A percentile compares a stretch with the other conserved stretches of the same genome.
These are phyloP conservation scores for Fusarium vanettenii DNA, from an alignment of 2,329 filamentous ascomycete genomes.

Conservation along the genomic window DNA sequence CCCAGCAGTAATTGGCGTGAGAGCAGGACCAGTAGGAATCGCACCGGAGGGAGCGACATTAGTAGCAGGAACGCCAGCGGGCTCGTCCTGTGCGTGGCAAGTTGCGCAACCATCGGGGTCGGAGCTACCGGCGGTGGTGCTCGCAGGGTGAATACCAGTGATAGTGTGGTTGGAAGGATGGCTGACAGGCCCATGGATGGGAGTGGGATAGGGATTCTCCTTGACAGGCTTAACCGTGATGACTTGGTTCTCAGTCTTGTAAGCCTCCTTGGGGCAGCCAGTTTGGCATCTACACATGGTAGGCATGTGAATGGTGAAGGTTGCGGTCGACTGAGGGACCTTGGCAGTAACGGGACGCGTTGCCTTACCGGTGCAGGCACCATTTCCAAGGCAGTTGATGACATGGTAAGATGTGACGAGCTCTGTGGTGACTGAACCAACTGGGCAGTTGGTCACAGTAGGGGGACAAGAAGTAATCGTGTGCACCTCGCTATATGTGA, in stretches of 20 bases:
- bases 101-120: not conserved
- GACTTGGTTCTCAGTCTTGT: not conserved
- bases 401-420: conserved; percentile 45
- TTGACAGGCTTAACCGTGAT: not conserved
- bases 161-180: not conserved
- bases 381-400: conserved; percentile 49
- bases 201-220: not conserved
- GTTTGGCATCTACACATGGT: not conserved
- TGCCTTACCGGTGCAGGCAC: not conserved
- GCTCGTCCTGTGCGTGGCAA: not conserved
- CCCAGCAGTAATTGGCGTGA: conserved; percentile 17
- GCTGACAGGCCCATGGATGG: not conserved
- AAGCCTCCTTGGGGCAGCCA: not conserved
- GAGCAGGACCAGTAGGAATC: not conserved
- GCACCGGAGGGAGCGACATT: conserved; percentile 13
- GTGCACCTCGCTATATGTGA: conserved; percentile 43
- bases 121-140: not conserved
- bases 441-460: conserved; percentile 41
- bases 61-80: conserved; percentile 8
- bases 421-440: conserved; percentile 46
- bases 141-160: not conserved
- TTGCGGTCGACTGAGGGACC: not conserved
- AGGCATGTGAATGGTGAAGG: not conserved
- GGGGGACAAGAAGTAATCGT: conserved; percentile 49
- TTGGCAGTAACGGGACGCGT: not conserved